Conservation (phyloP, 2,329 filamentous ascomycete species). For the Paecilomyces variotii region DNA sequence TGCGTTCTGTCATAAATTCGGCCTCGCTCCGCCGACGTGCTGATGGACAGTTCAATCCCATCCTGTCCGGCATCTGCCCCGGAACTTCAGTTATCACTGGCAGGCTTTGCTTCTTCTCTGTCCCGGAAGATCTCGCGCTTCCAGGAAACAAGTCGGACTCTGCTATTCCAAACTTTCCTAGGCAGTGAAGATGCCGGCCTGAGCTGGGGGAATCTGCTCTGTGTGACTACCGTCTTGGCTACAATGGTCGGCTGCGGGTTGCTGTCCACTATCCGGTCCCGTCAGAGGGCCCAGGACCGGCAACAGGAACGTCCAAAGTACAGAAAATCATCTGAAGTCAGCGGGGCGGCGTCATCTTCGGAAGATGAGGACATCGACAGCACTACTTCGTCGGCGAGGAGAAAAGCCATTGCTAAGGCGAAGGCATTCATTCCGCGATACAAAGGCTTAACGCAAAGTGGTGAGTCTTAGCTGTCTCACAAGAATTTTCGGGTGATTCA, state of each 20-base stretch:
- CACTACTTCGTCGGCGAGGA: constrained; percentile 22
- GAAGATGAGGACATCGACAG: constrained; percentile 30
- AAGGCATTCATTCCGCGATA: constrained; percentile 17
- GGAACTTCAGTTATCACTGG: not conserved
- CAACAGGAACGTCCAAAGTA: constrained; percentile 9
- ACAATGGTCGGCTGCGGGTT: constrained; percentile 31
- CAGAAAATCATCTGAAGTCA: constrained; percentile 16
- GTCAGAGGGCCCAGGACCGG: constrained; percentile 12
- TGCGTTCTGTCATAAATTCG: not conserved
- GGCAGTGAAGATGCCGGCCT: constrained; percentile 19
- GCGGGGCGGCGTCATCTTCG: constrained; percentile 24
- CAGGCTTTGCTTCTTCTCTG: not conserved
- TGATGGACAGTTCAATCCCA: not conserved
- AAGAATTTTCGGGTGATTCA: too few species aligned
- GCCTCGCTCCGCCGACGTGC: not conserved
- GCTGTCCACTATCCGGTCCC: constrained; percentile 18
- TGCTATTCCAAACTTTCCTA: not conserved
- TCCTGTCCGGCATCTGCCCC: constrained; percentile 2
- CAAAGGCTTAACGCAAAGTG: constrained; percentile 20
- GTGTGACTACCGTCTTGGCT: constrained; percentile 23
- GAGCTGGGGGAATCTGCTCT: constrained; percentile 21
- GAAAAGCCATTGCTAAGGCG: constrained; percentile 12
- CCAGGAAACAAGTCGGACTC: constrained; percentile 9
- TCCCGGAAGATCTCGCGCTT: constrained; percentile 5
- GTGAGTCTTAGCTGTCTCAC: constrained; percentile 10